Evolutionary conservation across 2,329 filamentous ascomycete genomes (phyloP).

Genomic region (Colletotrichum eleusines): DNA sequence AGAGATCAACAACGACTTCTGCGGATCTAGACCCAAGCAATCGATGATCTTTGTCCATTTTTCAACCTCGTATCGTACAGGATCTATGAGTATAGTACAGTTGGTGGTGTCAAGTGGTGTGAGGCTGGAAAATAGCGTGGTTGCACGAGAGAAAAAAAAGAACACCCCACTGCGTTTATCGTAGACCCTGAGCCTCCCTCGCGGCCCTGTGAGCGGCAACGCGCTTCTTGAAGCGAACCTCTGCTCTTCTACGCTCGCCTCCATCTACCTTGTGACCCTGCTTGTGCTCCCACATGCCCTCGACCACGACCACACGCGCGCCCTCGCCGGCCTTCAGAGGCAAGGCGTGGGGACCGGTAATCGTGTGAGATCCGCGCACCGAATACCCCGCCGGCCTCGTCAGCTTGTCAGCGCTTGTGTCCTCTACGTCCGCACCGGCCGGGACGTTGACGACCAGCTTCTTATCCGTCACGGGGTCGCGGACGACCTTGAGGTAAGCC

Average conservation of each 20-base stretch:
- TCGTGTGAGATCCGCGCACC: constrained; percentile 75
- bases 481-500: constrained; percentile 64
- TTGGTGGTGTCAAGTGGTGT: constrained; percentile 37
- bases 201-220: constrained; percentile 82
- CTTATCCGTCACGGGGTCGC: constrained; percentile 55
- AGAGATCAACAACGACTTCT: neutral
- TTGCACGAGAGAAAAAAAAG: constrained; percentile 12
- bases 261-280: constrained; percentile 94
- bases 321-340: constrained; percentile 74
- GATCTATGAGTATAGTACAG: constrained; percentile 41
- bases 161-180: constrained; percentile 13
- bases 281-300: constrained; percentile 94
- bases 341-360: constrained; percentile 81
- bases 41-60: constrained; percentile 29
- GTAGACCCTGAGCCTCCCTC: constrained; percentile 56
- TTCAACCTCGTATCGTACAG: constrained; percentile 41
- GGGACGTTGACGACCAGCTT: constrained; percentile 70
- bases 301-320: constrained; percentile 76
- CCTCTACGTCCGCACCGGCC: constrained; percentile 52
- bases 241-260: constrained; percentile 88
- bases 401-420: constrained; percentile 49
- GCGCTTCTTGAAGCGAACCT: constrained; percentile 88
- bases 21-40: neutral
- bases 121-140: constrained; percentile 30
- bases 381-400: constrained; percentile 66